These are phyloP conservation scores for Septoria linicola DNA, from an alignment of 2,329 filamentous ascomycete species.

Conservation along the genomic window DNA sequence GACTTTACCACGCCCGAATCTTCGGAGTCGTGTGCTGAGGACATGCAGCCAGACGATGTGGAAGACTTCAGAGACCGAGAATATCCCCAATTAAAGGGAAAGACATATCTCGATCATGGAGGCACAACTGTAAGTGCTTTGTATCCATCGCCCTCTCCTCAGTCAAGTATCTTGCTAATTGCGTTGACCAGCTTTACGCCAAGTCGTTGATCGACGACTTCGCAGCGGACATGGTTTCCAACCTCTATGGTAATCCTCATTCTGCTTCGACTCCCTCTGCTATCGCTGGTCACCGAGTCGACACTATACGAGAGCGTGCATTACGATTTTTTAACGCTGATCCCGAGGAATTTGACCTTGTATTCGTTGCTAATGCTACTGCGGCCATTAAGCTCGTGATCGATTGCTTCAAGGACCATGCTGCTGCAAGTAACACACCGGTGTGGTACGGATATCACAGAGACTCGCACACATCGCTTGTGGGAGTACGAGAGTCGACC, in stretches of 20 bases:
- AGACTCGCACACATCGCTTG: conserved; percentile 62
- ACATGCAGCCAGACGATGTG: conserved; percentile 40
- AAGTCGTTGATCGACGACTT: conserved; percentile 59
- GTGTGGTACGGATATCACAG: conserved; percentile 62
- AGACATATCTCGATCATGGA: conserved; percentile 45
- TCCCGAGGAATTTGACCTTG: conserved; percentile 58
- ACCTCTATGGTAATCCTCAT: conserved; percentile 68
- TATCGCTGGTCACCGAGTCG: conserved; percentile 57
- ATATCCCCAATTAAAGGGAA: conserved; percentile 46
- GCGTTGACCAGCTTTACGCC: conserved; percentile 50
- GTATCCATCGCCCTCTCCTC: background rate
- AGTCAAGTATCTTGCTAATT: conserved; percentile 9
- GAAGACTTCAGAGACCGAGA: conserved; percentile 42
- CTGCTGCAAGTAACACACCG: conserved; percentile 47
- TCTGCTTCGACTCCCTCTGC: conserved; percentile 62
- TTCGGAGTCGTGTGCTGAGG: conserved; percentile 34
- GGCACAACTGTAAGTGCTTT: conserved; percentile 42
- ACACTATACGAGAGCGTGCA: conserved; percentile 55
- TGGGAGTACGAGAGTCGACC: conserved; percentile 39
- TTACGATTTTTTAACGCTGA: conserved; percentile 60
- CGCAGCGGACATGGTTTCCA: conserved; percentile 53
- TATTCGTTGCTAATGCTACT: conserved; percentile 63
- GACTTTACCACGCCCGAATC: conserved; percentile 39
- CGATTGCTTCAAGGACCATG: conserved; percentile 57
- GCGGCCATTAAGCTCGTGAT: conserved; percentile 63